These are phyloP conservation scores for Penicillium fuscoglaucum DNA, from an alignment of 2,329 filamentous ascomycete genomes.

Conservation along the genomic window DNA sequence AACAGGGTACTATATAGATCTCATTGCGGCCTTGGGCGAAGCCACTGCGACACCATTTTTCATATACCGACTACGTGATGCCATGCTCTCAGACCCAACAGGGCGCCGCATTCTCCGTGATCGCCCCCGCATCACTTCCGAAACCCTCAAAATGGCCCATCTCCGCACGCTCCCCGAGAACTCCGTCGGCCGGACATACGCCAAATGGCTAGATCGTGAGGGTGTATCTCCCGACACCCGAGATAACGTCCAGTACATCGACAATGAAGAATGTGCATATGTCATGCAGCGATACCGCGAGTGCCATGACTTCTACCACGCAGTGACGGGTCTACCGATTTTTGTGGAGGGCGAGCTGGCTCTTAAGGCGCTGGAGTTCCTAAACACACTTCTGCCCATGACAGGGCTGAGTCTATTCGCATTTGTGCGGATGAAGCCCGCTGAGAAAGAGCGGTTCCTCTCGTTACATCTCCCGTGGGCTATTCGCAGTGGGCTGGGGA, in stretches of 20 bases:
- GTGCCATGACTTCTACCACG: conserved; percentile 97
- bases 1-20: conserved; percentile 57
- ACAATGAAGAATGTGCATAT: conserved; percentile 93
- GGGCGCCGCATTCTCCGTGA: conserved; percentile 89
- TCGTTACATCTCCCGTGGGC: conserved; percentile 78
- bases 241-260: conserved; percentile 79
- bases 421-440: conserved; percentile 61
- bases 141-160: conserved; percentile 64
- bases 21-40: conserved; percentile 93
- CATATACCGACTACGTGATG: conserved; percentile 84
- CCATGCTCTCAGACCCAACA: conserved; percentile 81
- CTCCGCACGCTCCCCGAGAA: conserved; percentile 72
- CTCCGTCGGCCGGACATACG: conserved; percentile 79
- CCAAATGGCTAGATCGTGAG: conserved; percentile 88
- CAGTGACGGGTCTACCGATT: conserved; percentile 83
- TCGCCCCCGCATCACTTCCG: conserved; percentile 81
- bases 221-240: conserved; percentile 91
- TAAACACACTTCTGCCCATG: conserved; percentile 93
- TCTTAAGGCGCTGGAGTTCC: conserved; percentile 97
- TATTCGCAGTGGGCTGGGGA: conserved; percentile 72
- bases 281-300: conserved; percentile 98
- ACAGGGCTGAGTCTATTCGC: conserved; percentile 83
- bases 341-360: conserved; percentile 95
- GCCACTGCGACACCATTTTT: conserved; percentile 94
- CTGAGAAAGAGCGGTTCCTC: conserved; percentile 67